A percentile compares a stretch with the other conserved stretches of the same genome.
phyloP scores from a whole-genome alignment of 106 monocot species.

The Acorus gramineus region DNA sequence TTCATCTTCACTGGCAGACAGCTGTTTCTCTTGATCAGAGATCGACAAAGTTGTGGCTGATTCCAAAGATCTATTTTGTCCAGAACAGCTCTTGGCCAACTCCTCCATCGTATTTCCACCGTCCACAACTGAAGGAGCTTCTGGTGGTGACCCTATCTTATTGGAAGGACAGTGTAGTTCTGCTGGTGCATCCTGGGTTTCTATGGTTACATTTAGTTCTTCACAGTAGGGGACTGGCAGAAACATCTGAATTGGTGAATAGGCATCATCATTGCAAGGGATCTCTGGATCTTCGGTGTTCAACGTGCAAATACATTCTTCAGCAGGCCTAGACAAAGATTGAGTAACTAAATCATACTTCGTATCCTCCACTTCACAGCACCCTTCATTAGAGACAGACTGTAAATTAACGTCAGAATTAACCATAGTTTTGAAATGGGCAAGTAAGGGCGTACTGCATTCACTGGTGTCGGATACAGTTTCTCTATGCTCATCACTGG shows the following conservation, averaged over 20 bases:
- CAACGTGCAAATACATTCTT: slow-evolving; percentile 35
- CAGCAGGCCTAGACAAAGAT: slow-evolving; percentile 12
- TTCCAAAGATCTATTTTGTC: not conserved
- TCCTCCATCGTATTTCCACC: not conserved
- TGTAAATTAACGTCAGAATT: slow-evolving; percentile 7
- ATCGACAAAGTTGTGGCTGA: slow-evolving; percentile 15
- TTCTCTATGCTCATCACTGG: slow-evolving; percentile 27
- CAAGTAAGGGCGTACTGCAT: slow-evolving; percentile 9
- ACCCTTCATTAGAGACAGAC: not conserved
- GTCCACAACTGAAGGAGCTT: no score
- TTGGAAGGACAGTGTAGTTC: no score
- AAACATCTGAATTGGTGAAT: slow-evolving; percentile 14
- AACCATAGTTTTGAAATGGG: slow-evolving; percentile 1
- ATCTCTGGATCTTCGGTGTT: slow-evolving; percentile 76
- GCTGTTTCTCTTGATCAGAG: slow-evolving; percentile 38
- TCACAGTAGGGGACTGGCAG: slow-evolving; percentile 8
- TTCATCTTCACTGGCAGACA: slow-evolving; percentile 61
- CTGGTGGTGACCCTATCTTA: no score
- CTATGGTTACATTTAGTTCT: no score
- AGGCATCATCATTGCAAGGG: slow-evolving; percentile 57
- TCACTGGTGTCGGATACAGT: slow-evolving; percentile 7
- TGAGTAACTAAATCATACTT: slow-evolving; percentile 5
- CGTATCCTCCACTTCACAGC: slow-evolving; percentile 7
- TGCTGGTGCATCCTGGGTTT: no score
- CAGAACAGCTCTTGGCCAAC: slow-evolving; percentile 10